These are phyloP conservation scores for Juglanconis oblonga DNA, from an alignment of 2,329 filamentous ascomycete genomes.

Conservation along the genomic window DNA sequence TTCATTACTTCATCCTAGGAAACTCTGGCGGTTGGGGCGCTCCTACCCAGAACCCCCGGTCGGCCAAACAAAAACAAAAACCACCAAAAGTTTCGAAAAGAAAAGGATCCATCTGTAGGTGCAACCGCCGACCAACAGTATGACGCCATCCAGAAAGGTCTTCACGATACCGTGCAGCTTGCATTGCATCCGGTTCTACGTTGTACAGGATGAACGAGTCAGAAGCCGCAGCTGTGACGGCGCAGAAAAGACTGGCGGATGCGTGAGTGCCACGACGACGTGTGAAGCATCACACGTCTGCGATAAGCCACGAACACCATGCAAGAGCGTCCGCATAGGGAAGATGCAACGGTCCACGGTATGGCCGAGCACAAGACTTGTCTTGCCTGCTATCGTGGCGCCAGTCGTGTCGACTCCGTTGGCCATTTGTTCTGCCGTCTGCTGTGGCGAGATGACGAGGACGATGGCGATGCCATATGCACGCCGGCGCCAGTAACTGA, in stretches of 20 bases:
- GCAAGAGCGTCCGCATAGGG: background rate
- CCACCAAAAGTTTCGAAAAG: too few relatives aligned
- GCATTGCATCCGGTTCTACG: background rate
- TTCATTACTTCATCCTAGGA: background rate
- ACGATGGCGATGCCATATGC: background rate
- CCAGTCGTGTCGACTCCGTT: background rate
- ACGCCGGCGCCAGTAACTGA: background rate
- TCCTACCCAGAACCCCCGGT: conserved; percentile 1
- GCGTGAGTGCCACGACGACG: background rate
- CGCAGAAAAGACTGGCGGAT: background rate
- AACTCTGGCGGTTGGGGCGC: background rate
- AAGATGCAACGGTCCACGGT: conserved; percentile 5
- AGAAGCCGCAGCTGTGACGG: background rate
- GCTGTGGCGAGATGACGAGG: conserved; percentile 1
- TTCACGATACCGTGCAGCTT: background rate
- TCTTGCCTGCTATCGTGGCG: conserved; percentile 1
- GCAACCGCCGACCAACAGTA: background rate
- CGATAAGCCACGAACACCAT: background rate
- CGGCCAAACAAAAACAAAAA: too few relatives aligned
- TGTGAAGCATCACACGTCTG: background rate
- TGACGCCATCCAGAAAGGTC: background rate
- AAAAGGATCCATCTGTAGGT: background rate
- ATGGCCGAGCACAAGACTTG: background rate
- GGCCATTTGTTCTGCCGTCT: background rate
- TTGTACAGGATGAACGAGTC: background rate